Conservation (phyloP, 2,329 filamentous ascomycete genomes). For the Fusarium scirpi region DNA sequence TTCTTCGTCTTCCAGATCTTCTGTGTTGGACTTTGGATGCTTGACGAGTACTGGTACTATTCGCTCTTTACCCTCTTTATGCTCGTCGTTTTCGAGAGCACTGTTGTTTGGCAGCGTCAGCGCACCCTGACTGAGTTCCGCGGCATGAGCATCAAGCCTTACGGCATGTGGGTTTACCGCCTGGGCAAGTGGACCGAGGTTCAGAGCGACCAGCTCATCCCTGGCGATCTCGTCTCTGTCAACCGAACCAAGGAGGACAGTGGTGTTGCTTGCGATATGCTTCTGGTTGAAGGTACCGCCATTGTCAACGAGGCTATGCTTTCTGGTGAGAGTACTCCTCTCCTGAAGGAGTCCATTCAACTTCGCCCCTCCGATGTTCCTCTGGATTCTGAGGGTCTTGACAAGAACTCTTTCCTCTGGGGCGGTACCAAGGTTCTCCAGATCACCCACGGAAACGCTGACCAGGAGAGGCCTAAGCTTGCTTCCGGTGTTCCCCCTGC, state of each 20-base stretch:
- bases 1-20: slow-evolving; percentile 99
- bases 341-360: slow-evolving; percentile 95
- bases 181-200: slow-evolving; percentile 89
- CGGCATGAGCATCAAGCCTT: slow-evolving; percentile 99
- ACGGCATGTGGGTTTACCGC: slow-evolving; percentile 91
- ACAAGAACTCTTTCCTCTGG: slow-evolving; percentile 97
- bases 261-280: slow-evolving; percentile 96
- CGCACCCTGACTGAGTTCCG: slow-evolving; percentile 95
- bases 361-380: slow-evolving; percentile 83
- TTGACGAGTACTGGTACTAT: slow-evolving; percentile 99
- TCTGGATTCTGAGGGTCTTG: slow-evolving; percentile 89
- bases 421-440: slow-evolving; percentile 98
- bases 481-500: slow-evolving; percentile 83
- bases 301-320: slow-evolving; percentile 99
- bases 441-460: slow-evolving; percentile 86
- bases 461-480: slow-evolving; percentile 77
- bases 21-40: slow-evolving; percentile 97
- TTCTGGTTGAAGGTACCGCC: slow-evolving; percentile 91
- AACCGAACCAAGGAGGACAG: slow-evolving; percentile 96
- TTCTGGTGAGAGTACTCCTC: slow-evolving; percentile 95
- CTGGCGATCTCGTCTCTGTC: slow-evolving; percentile 93
- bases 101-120: slow-evolving; percentile 98
- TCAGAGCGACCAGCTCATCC: slow-evolving; percentile 90
- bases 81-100: slow-evolving; percentile 97
- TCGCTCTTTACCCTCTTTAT: slow-evolving; percentile 99